phyloP scores from a whole-genome alignment of 192 early-diverging fungal species.

The Allomyces arbusculus region DNA sequence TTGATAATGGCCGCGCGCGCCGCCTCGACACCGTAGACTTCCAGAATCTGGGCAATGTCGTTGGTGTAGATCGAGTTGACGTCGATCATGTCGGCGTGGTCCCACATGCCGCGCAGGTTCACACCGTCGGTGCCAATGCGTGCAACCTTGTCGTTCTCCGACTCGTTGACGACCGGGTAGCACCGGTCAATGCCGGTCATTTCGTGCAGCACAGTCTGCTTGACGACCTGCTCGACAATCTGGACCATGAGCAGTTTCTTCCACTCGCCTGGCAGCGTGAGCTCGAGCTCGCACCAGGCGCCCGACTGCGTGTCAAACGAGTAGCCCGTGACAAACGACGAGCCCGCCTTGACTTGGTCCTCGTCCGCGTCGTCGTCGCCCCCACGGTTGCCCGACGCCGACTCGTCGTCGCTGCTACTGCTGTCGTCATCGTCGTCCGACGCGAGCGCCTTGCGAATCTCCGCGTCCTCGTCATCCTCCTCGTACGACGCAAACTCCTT shows the following conservation, averaged over 20 bases:
- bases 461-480: constrained; percentile 69
- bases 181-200: constrained; percentile 58
- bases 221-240: constrained; percentile 56
- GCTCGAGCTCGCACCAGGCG: constrained; percentile 56
- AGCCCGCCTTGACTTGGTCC: constrained; percentile 2
- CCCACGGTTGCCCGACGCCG: constrained; percentile 4
- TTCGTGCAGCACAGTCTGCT: constrained; percentile 60
- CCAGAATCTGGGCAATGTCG: constrained; percentile 83
- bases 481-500: constrained; percentile 56
- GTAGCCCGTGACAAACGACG: constrained; percentile 12
- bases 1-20: constrained; percentile 77
- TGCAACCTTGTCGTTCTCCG: constrained; percentile 54
- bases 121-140: constrained; percentile 71
- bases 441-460: constrained; percentile 14
- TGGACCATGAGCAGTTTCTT: constrained; percentile 90
- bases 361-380: constrained; percentile 8
- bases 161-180: constrained; percentile 60
- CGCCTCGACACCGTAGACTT: constrained; percentile 94
- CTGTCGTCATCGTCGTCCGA: constrained; percentile 19
- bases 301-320: constrained; percentile 44
- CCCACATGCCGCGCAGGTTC: constrained; percentile 85
- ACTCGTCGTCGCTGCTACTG: constrained; percentile 5
- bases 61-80: constrained; percentile 78
- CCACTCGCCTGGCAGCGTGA: constrained; percentile 72
- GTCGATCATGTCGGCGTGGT: constrained; percentile 48